Percentiles rank a stretch among this genome's conserved stretches.
phyloP scores from a whole-genome alignment of 176 grass and related monocot species.

The Hyparrhenia diplandra region DNA sequence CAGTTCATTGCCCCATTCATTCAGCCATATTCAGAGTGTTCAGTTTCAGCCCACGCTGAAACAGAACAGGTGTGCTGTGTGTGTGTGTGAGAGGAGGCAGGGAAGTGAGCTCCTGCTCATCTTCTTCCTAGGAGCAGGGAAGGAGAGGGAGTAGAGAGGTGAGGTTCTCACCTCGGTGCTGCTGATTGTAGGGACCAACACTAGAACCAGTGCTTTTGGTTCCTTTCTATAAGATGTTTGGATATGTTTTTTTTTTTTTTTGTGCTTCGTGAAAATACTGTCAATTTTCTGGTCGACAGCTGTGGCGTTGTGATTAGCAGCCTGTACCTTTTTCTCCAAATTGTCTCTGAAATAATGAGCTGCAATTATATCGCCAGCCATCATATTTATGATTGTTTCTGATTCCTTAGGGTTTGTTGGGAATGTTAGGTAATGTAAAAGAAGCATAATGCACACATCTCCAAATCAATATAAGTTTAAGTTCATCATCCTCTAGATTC shows the following conservation, averaged over 20 bases:
- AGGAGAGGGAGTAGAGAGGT: too few species aligned
- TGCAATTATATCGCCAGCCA: background rate
- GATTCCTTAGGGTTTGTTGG: background rate
- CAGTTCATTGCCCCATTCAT: too few species aligned
- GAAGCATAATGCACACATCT: background rate
- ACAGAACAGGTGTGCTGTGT: too few species aligned
- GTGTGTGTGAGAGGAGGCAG: too few species aligned
- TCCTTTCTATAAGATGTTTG: background rate
- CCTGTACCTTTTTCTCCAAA: background rate
- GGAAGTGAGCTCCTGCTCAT: too few species aligned
- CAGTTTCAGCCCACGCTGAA: too few species aligned
- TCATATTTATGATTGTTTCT: conserved; percentile 9
- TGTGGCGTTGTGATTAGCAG: conserved; percentile 3
- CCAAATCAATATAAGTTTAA: background rate
- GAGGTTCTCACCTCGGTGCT: too few species aligned
- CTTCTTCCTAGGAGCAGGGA: too few species aligned
- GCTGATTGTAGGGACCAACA: too few species aligned
- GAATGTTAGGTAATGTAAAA: background rate
- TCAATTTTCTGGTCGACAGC: background rate
- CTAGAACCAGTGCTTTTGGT: background rate
- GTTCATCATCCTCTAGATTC: background rate
- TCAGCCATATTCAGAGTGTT: too few species aligned
- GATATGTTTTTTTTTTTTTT: background rate
- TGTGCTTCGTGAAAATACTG: background rate
- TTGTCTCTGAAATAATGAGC: background rate